phyloP scores from a whole-genome alignment of 176 grass and related monocot species.

The Urochloa ruziziensis region DNA sequence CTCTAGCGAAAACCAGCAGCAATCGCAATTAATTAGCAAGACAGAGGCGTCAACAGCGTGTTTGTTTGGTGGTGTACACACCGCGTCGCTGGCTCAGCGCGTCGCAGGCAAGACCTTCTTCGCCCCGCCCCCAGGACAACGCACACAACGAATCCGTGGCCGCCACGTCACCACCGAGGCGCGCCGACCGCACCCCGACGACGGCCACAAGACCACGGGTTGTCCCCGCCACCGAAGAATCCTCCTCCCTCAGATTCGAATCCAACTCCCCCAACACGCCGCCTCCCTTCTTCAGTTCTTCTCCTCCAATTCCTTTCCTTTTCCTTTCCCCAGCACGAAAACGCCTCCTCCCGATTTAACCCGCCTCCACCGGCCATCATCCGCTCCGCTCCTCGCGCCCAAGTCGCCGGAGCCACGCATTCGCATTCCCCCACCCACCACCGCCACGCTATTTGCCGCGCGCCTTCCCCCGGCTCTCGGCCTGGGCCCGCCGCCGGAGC shows the following conservation, averaged over 20 bases:
- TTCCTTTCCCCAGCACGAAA: not conserved
- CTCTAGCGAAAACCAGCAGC: too few species aligned
- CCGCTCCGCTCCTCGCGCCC: not conserved
- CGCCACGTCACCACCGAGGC: conserved; percentile 16
- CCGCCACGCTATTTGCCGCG: not conserved
- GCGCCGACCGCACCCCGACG: not conserved
- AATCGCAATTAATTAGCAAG: not conserved
- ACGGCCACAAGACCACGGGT: not conserved
- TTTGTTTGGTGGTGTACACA: not conserved
- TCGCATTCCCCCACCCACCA: not conserved
- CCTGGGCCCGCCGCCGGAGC: not conserved
- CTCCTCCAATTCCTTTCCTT: not conserved
- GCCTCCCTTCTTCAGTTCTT: too few species aligned
- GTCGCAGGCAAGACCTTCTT: not conserved
- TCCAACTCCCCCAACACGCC: not conserved
- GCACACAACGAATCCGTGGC: not conserved
- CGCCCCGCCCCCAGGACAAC: not conserved
- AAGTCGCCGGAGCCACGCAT: conserved; percentile 5
- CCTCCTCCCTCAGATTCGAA: conserved; percentile 30
- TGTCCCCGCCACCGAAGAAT: not conserved
- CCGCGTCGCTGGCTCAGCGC: not conserved
- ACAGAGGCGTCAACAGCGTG: not conserved
- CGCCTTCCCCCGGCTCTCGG: not conserved
- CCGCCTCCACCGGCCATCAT: not conserved
- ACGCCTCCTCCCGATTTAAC: not conserved